A percentile compares a stretch with the other conserved stretches of the same genome.
Evolutionary conservation across 2,329 filamentous ascomycete genomes (phyloP).

Genomic region (Phaeoacremonium minimum): DNA sequence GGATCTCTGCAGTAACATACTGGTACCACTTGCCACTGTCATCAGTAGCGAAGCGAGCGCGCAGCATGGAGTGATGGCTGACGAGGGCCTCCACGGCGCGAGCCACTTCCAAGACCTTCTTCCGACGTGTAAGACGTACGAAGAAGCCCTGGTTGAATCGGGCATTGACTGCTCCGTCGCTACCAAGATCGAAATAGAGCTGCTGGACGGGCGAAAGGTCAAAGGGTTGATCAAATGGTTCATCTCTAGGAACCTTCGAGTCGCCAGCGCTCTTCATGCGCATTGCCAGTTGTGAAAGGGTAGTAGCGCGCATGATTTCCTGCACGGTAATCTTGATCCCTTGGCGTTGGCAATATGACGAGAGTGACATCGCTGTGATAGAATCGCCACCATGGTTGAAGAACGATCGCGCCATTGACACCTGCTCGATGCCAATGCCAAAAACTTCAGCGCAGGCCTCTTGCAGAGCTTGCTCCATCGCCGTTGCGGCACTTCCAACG

Average conservation of each 20-base stretch:
- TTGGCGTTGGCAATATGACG: constrained; percentile 31
- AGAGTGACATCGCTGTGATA: constrained; percentile 40
- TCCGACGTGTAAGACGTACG: constrained; percentile 25
- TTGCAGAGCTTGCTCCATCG: constrained; percentile 13
- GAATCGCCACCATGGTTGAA: constrained; percentile 43
- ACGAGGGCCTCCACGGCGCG: constrained; percentile 18
- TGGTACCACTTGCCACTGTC: constrained; percentile 16
- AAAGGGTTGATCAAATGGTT: constrained; percentile 27
- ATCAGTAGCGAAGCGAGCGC: constrained; percentile 19
- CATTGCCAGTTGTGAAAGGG: constrained; percentile 9
- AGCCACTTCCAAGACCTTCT: constrained; percentile 9
- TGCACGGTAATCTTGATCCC: constrained; percentile 33
- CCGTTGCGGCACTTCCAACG: constrained; percentile 9
- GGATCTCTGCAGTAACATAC: constrained; percentile 11
- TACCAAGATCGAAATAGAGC: constrained; percentile 31
- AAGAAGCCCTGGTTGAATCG: constrained; percentile 38
- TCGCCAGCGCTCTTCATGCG: constrained; percentile 6
- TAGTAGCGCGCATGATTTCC: constrained; percentile 30
- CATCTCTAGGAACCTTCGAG: constrained; percentile 8
- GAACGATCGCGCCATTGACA: constrained; percentile 32
- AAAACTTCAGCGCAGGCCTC: constrained; percentile 12
- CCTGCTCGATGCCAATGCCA: not conserved
- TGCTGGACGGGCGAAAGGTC: constrained; percentile 37
- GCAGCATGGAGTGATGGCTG: constrained; percentile 25
- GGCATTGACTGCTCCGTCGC: constrained; percentile 24